phyloP scores from a whole-genome alignment of 306 rosid species.

The Medicago arabica region DNA sequence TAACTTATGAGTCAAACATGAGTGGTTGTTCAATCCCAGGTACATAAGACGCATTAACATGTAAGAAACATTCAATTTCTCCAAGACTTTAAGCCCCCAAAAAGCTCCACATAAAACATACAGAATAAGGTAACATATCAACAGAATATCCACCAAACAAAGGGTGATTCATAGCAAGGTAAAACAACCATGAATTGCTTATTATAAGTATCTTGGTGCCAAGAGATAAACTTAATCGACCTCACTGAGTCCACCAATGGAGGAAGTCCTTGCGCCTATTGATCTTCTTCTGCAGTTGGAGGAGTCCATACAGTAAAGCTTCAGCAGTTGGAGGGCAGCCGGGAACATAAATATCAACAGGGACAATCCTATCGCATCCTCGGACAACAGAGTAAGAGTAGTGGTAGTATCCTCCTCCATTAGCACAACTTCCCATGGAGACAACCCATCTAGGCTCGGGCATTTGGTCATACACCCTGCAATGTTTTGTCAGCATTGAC shows the following conservation, averaged over 20 bases:
- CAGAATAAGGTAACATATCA: slow-evolving; percentile 43
- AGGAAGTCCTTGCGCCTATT: slow-evolving; percentile 97
- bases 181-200: slow-evolving; percentile 51
- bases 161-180: slow-evolving; percentile 49
- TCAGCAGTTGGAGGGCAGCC: slow-evolving; percentile 99
- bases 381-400: slow-evolving; percentile 94
- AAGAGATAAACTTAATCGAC: slow-evolving; percentile 39
- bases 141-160: slow-evolving; percentile 53
- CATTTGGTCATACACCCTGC: slow-evolving; percentile 99
- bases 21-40: slow-evolving; percentile 25
- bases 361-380: slow-evolving; percentile 96
- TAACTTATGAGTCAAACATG: slow-evolving; percentile 31
- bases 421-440: slow-evolving; percentile 99
- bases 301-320: slow-evolving; percentile 90
- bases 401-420: slow-evolving; percentile 99
- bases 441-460: slow-evolving; percentile 98
- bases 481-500: slow-evolving; percentile 28
- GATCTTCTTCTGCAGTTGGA: slow-evolving; percentile 98
- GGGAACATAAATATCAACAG: slow-evolving; percentile 94
- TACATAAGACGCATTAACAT: slow-evolving; percentile 38
- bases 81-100: slow-evolving; percentile 35
- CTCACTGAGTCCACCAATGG: slow-evolving; percentile 94
- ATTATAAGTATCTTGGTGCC: slow-evolving; percentile 48
- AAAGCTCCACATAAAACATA: slow-evolving; percentile 41
- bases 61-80: slow-evolving; percentile 34